These are phyloP conservation scores for Fusarium floridanum DNA, from an alignment of 2,329 filamentous ascomycete genomes.

Conservation along the genomic window DNA sequence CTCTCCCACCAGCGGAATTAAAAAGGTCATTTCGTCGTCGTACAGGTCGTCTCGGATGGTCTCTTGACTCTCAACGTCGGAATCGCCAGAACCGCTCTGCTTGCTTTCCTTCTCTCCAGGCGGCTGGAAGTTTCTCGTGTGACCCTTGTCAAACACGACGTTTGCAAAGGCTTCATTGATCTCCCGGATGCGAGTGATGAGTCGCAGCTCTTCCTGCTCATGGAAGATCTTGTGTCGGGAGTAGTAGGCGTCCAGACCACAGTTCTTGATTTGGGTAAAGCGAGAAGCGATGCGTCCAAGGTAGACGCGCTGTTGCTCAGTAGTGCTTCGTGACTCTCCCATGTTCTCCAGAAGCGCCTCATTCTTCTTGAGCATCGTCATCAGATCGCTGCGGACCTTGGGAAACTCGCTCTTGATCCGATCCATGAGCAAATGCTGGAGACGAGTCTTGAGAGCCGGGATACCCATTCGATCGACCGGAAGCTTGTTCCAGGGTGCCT, in stretches of 20 bases:
- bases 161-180: constrained; percentile 54
- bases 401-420: constrained; percentile 57
- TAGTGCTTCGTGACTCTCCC: constrained; percentile 47
- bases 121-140: constrained; percentile 24
- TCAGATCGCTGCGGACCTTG: constrained; percentile 51
- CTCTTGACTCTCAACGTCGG: neutral
- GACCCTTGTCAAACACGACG: constrained; percentile 42
- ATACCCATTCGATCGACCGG: constrained; percentile 51
- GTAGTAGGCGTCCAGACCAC: constrained; percentile 54
- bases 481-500: constrained; percentile 52
- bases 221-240: constrained; percentile 48
- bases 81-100: neutral
- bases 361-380: constrained; percentile 16
- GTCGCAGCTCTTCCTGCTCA: constrained; percentile 42
- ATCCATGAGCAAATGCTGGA: constrained; percentile 55
- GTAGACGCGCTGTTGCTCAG: constrained; percentile 51
- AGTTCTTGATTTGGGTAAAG: constrained; percentile 47
- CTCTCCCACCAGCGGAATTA: constrained; percentile 24
- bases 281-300: constrained; percentile 51
- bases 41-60: constrained; percentile 37
- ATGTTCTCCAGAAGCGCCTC: constrained; percentile 42
- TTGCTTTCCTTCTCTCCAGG: neutral
- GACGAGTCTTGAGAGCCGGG: constrained; percentile 49
- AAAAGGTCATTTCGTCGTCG: constrained; percentile 1
- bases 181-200: constrained; percentile 55